Percentiles rank a stretch among this genome's conserved stretches.
These are phyloP conservation scores for Diaporthe vaccinii DNA, from an alignment of 2,329 filamentous ascomycete species.

Conservation along the genomic window DNA sequence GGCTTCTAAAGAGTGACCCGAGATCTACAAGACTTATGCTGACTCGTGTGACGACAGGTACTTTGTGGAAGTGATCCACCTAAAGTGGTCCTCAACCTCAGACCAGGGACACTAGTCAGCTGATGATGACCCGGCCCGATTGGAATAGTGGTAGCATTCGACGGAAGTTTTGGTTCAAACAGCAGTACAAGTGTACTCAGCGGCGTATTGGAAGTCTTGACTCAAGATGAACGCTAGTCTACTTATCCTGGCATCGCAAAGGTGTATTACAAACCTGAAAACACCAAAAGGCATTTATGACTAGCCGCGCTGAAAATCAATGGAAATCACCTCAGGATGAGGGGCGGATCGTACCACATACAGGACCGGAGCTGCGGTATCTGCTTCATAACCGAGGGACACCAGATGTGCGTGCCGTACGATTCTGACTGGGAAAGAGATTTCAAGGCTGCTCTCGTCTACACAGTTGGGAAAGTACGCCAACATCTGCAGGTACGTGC, in stretches of 20 bases:
- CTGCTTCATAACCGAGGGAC: conserved; percentile 53
- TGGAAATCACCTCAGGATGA: conserved; percentile 41
- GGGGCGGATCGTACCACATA: conserved; percentile 59
- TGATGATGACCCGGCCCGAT: conserved; percentile 11
- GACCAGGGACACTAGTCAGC: conserved; percentile 15
- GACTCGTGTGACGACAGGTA: conserved; percentile 25
- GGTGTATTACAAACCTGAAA: neutral
- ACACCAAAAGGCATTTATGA: neutral
- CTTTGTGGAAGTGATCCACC: conserved; percentile 21
- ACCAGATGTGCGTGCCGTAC: conserved; percentile 49
- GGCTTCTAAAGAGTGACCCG: neutral
- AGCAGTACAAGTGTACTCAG: neutral
- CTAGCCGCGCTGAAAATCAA: neutral
- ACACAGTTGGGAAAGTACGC: conserved; percentile 55
- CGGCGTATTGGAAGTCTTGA: conserved; percentile 22
- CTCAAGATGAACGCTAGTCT: neutral
- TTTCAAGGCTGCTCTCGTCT: conserved; percentile 45
- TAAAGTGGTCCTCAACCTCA: conserved; percentile 10
- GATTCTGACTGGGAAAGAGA: conserved; percentile 45
- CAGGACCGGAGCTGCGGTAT: conserved; percentile 63
- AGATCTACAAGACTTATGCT: conserved; percentile 24
- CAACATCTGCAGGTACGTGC: conserved; percentile 53
- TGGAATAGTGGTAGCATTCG: neutral
- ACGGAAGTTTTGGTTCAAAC: neutral
- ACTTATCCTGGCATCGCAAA: neutral